phyloP scores from a whole-genome alignment of 768 basidiomycete genomes.

The Tulasnella sp. region DNA sequence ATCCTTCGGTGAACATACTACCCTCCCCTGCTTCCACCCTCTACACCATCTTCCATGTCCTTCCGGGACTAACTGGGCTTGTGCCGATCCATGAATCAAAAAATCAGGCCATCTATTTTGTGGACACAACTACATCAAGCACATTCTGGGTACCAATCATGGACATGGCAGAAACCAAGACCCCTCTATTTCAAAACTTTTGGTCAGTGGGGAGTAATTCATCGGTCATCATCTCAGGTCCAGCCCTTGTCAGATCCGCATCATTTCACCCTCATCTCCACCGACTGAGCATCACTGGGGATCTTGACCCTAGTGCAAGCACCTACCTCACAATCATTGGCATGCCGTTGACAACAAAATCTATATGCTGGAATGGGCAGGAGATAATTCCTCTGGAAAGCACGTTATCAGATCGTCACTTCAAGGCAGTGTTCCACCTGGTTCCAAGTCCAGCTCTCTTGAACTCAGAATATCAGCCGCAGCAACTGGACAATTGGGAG shows the following conservation, averaged over 20 bases:
- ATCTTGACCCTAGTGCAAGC: conserved; percentile 43
- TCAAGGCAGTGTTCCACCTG: not conserved
- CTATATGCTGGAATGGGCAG: conserved; percentile 71
- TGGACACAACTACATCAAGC: conserved; percentile 59
- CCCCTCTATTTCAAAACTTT: conserved; percentile 47
- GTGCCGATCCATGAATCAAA: conserved; percentile 63
- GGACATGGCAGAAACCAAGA: conserved; percentile 31
- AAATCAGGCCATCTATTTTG: conserved; percentile 62
- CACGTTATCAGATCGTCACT: not conserved
- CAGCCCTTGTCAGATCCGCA: conserved; percentile 47
- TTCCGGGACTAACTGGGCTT: conserved; percentile 54
- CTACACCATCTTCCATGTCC: conserved; percentile 50
- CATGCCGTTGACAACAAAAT: conserved; percentile 40
- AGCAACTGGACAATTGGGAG: conserved; percentile 63
- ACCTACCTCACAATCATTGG: conserved; percentile 61
- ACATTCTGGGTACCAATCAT: conserved; percentile 76
- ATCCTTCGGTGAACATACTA: not conserved
- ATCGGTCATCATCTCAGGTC: conserved; percentile 52
- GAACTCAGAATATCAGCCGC: not conserved
- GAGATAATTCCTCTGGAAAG: conserved; percentile 32
- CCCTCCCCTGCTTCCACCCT: conserved; percentile 30
- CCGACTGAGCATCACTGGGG: conserved; percentile 58
- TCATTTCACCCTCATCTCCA: conserved; percentile 32
- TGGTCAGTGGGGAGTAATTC: conserved; percentile 72
- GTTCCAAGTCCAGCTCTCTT: not conserved